phyloP scores from a whole-genome alignment of 306 rosid genomes.

The Prunus mira region DNA sequence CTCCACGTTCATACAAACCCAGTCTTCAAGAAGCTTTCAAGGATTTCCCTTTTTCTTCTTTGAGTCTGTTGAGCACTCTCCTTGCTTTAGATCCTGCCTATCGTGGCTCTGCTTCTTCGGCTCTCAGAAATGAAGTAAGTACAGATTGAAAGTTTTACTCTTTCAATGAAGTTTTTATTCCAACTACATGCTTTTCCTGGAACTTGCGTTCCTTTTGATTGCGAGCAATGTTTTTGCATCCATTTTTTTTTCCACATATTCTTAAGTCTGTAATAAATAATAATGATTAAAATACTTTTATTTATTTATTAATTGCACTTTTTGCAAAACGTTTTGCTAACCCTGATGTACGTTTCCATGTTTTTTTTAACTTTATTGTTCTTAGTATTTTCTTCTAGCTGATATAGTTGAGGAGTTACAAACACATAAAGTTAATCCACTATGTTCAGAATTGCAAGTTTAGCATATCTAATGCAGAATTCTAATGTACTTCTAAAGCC shows the following conservation, averaged over 20 bases:
- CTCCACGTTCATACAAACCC: constrained; percentile 67
- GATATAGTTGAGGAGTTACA: background rate
- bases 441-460: background rate
- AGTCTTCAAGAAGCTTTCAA: constrained; percentile 57
- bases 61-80: constrained; percentile 65
- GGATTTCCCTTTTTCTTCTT: constrained; percentile 65
- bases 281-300: background rate
- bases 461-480: background rate
- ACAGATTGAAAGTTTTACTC: constrained; percentile 5
- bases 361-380: background rate
- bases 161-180: background rate
- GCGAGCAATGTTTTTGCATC: too few species aligned
- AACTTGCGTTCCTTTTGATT: background rate
- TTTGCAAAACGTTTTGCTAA: background rate
- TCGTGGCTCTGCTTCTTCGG: constrained; percentile 69
- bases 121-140: constrained; percentile 64
- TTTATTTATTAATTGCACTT: too few species aligned
- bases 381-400: background rate
- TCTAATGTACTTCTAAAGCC: background rate
- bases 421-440: background rate
- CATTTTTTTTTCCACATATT: background rate
- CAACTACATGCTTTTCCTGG: background rate
- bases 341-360: background rate
- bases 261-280: background rate
- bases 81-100: constrained; percentile 77